Evolutionary conservation across 225 moss, liverwort and hornwort genomes (phyloP), one percentile per base, ranked within the genome.

Genomic region (Thuidium tamariscinum): DNA sequence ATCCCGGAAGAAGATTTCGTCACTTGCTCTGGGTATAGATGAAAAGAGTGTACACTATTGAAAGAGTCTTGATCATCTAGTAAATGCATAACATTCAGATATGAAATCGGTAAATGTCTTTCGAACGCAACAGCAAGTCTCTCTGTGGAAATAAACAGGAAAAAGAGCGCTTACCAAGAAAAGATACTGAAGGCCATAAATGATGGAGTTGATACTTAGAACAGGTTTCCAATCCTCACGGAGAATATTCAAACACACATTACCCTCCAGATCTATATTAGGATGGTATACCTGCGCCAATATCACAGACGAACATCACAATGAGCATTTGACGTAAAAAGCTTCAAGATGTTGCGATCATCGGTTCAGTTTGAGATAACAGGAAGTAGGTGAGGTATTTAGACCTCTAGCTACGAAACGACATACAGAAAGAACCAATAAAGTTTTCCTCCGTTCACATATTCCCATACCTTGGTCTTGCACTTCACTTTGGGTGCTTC

Each of bases 141-240:
- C 87, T 51, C 4, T 20, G 27, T 0, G 21, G 6, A 61, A 70
- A 18, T 74, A 37, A 59, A 82, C 30, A 84, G 25, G 61, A 67
- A 65, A 82, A 73, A 37, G 37, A 86, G 41, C 3, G 29, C 91
- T 54, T 96, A 98, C 97, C 95, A 98, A 84, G 72, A 98, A 98
- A 56, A 98, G 96, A 88, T 98, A 95, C 83, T 96, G 97, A 79
- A 98, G 93, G 61, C 97, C 97, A 83, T 96, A 98, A 85, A 98
- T 96, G 87, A 96, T 96, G 84, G 97, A 98, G 86, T 98, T 98
- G 90, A 98, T 96, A 91, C 96, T 98, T 74, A 96, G 91, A 82
- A 95, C 97, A 67, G 96, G 96, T 89, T 98, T 98, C 97, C 97
- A 98, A 91, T 98, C 97, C 86, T 98, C 97, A 81, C 95, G 97